These are phyloP conservation scores for Aphanomyces euteiches DNA, from an alignment of 352 stramenopile species.

Conservation along the genomic window DNA sequence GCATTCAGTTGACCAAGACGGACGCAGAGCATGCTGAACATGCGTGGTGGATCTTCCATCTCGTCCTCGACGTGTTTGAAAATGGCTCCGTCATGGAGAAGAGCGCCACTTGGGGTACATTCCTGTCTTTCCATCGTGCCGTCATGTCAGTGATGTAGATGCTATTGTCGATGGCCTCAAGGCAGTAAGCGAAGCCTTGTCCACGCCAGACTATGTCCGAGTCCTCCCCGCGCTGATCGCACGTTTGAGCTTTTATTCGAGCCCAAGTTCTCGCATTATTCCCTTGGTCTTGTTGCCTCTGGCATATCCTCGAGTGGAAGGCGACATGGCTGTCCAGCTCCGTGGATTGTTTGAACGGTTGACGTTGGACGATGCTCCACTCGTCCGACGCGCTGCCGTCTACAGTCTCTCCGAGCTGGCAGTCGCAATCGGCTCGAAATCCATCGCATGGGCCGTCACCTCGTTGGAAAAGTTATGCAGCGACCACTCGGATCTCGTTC, in stretches of 20 bases:
- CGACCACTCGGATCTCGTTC: conserved; percentile 37
- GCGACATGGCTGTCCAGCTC: conserved; percentile 74
- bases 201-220: conserved; percentile 52
- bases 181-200: conserved; percentile 59
- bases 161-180: conserved; percentile 84
- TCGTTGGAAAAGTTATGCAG: conserved; percentile 74
- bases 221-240: conserved; percentile 77
- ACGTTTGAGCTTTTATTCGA: conserved; percentile 77
- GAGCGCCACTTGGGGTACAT: conserved; percentile 66
- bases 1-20: conserved; percentile 68
- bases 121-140: background rate
- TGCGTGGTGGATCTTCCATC: conserved; percentile 66
- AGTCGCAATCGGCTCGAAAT: conserved; percentile 43
- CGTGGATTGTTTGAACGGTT: conserved; percentile 85
- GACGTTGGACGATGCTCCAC: conserved; percentile 80
- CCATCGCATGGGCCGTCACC: conserved; percentile 68
- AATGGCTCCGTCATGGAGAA: conserved; percentile 87
- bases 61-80: conserved; percentile 79
- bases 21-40: conserved; percentile 38
- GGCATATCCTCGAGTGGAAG: conserved; percentile 63
- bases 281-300: conserved; percentile 71
- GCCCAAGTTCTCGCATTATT: conserved; percentile 77
- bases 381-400: conserved; percentile 76
- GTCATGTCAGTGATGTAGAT: conserved; percentile 34
- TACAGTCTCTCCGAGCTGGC: conserved; percentile 80